Conservation (phyloP, 73 alveolate genomes). For the Stentor coeruleus region DNA sequence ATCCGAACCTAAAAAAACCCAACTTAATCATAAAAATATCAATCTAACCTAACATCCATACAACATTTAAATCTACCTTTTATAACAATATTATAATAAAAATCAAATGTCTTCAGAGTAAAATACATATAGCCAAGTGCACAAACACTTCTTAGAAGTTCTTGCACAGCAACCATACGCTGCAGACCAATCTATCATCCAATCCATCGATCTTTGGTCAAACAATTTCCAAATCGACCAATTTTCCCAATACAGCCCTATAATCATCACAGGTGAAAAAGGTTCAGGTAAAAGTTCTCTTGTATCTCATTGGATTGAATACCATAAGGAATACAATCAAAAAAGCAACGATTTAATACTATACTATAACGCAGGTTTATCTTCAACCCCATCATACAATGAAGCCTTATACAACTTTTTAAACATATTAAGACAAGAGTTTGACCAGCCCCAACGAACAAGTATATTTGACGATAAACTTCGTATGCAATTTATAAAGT, state of each 20-base stretch:
- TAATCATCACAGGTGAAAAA: background rate
- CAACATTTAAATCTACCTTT: too few species aligned
- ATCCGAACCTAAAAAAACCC: too few species aligned
- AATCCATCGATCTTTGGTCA: background rate
- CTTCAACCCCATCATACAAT: background rate
- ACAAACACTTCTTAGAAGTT: too few species aligned
- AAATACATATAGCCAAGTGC: too few species aligned
- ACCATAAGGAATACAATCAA: background rate
- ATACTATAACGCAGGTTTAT: background rate
- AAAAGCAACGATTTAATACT: background rate
- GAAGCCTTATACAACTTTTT: background rate
- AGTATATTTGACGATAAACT: background rate
- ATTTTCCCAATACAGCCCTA: background rate
- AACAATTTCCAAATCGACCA: background rate
- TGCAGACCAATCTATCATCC: too few species aligned
- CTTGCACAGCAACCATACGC: too few species aligned
- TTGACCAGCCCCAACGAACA: background rate
- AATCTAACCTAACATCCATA: too few species aligned
- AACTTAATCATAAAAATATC: too few species aligned
- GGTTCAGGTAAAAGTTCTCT: background rate
- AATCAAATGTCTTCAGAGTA: too few species aligned
- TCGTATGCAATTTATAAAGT: background rate
- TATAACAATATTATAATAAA: too few species aligned
- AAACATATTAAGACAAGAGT: background rate
- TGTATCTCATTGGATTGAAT: background rate